These are phyloP conservation scores for Cercospora beticola DNA, from an alignment of 2,329 filamentous ascomycete genomes.

Conservation along the genomic window DNA sequence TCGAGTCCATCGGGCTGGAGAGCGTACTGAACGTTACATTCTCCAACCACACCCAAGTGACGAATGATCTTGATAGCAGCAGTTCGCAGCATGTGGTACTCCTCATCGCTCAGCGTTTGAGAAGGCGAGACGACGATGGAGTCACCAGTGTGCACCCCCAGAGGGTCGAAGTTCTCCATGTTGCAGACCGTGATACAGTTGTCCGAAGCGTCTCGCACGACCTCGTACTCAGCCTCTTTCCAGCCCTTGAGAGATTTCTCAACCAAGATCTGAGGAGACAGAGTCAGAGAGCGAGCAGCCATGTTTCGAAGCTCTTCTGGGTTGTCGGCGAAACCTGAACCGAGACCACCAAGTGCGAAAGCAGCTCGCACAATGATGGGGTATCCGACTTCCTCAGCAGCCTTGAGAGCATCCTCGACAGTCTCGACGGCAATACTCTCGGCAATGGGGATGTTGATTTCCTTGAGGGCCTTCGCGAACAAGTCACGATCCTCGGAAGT, in stretches of 20 bases:
- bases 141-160: constrained; percentile 97
- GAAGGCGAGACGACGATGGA: constrained; percentile 97
- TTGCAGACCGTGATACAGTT: constrained; percentile 99
- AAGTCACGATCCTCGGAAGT: constrained; percentile 94
- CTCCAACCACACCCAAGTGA: constrained; percentile 93
- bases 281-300: constrained; percentile 85
- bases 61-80: constrained; percentile 98
- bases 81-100: constrained; percentile 98
- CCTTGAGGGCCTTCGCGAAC: constrained; percentile 90
- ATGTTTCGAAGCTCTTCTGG: constrained; percentile 90
- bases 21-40: constrained; percentile 98
- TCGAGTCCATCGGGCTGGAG: constrained; percentile 95
- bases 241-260: constrained; percentile 99
- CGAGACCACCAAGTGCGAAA: constrained; percentile 92
- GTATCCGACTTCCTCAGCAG: constrained; percentile 84
- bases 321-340: constrained; percentile 93
- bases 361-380: constrained; percentile 97
- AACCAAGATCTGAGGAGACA: constrained; percentile 93
- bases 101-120: constrained; percentile 95
- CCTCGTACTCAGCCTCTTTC: constrained; percentile 99
- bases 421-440: constrained; percentile 91
- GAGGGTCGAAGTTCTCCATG: constrained; percentile 98
- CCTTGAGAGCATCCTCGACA: constrained; percentile 86
- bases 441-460: constrained; percentile 96
- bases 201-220: constrained; percentile 93